Evolutionary conservation across 2,329 filamentous ascomycete genomes (phyloP).

Genomic region (Fusarium humuli): DNA sequence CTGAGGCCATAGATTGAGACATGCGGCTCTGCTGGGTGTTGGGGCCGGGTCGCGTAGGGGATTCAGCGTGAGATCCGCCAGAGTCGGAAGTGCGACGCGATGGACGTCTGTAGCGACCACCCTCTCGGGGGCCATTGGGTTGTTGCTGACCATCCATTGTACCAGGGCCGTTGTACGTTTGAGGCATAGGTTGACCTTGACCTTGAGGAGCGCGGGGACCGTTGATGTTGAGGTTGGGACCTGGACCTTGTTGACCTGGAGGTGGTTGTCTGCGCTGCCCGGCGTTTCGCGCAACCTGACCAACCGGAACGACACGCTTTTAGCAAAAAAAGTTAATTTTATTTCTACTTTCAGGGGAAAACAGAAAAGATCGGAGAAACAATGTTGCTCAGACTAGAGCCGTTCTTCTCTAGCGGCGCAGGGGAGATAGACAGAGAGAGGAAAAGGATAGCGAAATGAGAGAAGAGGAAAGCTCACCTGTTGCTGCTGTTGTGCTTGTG

Average conservation of each 20-base stretch:
- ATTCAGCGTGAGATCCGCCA: conserved; percentile 28
- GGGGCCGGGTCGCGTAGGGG: conserved; percentile 17
- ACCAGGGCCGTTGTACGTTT: conserved; percentile 33
- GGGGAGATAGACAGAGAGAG: not conserved
- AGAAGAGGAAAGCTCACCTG: conserved; percentile 34
- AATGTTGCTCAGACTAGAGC: conserved; percentile 16
- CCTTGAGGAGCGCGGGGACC: conserved; percentile 19
- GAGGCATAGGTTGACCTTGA: conserved; percentile 35
- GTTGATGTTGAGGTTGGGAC: conserved; percentile 20
- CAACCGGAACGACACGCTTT: conserved; percentile 46
- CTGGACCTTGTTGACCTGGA: conserved; percentile 16
- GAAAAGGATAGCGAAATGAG: not conserved
- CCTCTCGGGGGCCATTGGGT: conserved; percentile 27
- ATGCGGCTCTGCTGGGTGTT: conserved; percentile 39
- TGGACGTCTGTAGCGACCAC: conserved; percentile 43
- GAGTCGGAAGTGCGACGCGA: conserved; percentile 41
- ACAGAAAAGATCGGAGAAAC: conserved; percentile 18
- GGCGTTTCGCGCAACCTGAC: conserved; percentile 37
- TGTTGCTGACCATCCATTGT: conserved; percentile 39
- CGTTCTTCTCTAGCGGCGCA: not conserved
- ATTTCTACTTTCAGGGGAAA: not conserved
- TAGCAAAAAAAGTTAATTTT: conserved; percentile 27
- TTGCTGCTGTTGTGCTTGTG: conserved; percentile 46
- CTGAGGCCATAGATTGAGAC: conserved; percentile 28
- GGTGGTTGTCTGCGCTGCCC: conserved; percentile 39